phyloP scores from a whole-genome alignment of 768 basidiomycete species.

The Calocybe gangraenosa region DNA sequence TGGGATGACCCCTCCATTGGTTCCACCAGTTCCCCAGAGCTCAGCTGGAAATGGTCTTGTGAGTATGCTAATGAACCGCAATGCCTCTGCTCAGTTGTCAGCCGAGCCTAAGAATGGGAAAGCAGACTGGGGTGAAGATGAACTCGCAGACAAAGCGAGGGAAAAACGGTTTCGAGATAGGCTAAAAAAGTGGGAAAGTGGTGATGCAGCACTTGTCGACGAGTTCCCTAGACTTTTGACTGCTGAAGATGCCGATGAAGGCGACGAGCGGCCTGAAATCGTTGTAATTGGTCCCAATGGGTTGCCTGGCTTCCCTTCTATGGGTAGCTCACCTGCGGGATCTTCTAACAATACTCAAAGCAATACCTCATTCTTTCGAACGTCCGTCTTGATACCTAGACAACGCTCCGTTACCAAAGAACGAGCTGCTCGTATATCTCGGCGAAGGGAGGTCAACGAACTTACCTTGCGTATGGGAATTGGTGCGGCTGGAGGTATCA shows the following conservation, averaged over 20 bases:
- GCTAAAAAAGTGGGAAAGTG: constrained; percentile 70
- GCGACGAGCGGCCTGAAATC: constrained; percentile 36
- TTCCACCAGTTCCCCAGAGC: constrained; percentile 32
- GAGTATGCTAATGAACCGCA: constrained; percentile 43
- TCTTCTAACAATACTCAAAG: constrained; percentile 17
- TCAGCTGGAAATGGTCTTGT: constrained; percentile 34
- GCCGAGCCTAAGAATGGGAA: constrained; percentile 32
- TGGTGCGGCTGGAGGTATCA: constrained; percentile 64
- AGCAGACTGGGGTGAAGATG: constrained; percentile 64
- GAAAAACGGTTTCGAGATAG: constrained; percentile 72
- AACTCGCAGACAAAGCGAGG: constrained; percentile 58
- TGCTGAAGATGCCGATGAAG: constrained; percentile 32
- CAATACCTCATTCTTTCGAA: constrained; percentile 53
- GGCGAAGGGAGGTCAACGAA: constrained; percentile 76
- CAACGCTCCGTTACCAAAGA: constrained; percentile 53
- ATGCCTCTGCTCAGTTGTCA: constrained; percentile 24
- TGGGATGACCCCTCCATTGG: constrained; percentile 79
- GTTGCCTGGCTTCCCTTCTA: constrained; percentile 33
- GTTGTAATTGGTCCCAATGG: constrained; percentile 43
- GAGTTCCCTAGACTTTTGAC: constrained; percentile 56
- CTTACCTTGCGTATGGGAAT: constrained; percentile 82
- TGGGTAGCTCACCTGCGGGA: constrained; percentile 20
- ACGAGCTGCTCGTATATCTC: constrained; percentile 48
- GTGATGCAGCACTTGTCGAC: constrained; percentile 52
- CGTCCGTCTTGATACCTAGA: constrained; percentile 64